Conservation (phyloP, 164 flowering plant species). For the Litsea cubeba region DNA sequence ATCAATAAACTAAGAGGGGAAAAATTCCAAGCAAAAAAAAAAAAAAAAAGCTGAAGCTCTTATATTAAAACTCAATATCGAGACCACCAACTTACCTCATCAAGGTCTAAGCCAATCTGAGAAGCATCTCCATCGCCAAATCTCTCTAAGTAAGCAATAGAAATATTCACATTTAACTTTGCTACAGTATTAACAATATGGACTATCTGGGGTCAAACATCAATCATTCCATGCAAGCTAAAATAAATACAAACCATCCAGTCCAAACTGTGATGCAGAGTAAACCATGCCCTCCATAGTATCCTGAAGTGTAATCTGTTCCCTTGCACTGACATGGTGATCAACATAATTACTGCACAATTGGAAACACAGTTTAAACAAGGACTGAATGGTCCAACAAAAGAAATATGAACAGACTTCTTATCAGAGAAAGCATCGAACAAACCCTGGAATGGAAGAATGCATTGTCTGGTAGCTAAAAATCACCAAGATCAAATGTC, state of each 20-base stretch:
- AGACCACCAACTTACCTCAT: constrained; percentile 54
- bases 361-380: constrained; percentile 8
- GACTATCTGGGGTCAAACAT: not conserved
- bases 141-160: constrained; percentile 49
- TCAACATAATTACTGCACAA: constrained; percentile 85
- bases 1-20: too few relatives aligned
- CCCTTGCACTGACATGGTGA: constrained; percentile 91
- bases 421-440: constrained; percentile 10
- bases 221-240: not conserved
- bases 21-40: too few relatives aligned
- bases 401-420: not conserved
- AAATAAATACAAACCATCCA: constrained; percentile 68
- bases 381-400: not conserved
- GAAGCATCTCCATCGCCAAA: constrained; percentile 97
- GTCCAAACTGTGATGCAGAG: constrained; percentile 87
- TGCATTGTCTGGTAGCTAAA: constrained; percentile 91
- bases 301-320: constrained; percentile 96
- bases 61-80: not conserved
- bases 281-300: constrained; percentile 81
- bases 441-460: constrained; percentile 64
- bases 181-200: not conserved
- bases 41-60: not conserved
- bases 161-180: not conserved
- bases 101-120: constrained; percentile 83
- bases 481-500: constrained; percentile 98